phyloP scores from a whole-genome alignment of 2,329 filamentous ascomycete species.

The Arthrobotrys pseudoclavata region DNA sequence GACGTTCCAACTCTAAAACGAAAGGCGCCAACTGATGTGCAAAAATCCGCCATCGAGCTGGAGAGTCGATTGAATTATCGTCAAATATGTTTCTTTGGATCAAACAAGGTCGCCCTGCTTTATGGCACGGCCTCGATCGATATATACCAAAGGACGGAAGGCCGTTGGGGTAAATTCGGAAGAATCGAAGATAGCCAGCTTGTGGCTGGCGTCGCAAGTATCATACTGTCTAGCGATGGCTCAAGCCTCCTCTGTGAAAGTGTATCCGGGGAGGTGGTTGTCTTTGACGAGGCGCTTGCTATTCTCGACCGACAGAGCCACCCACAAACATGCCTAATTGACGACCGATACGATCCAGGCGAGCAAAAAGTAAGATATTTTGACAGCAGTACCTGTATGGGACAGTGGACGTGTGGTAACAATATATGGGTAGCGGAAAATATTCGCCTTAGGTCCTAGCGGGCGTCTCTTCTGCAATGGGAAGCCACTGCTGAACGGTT shows the following conservation, averaged over 20 bases:
- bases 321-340: constrained; percentile 15
- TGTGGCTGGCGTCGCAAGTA: constrained; percentile 19
- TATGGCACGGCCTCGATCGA: constrained; percentile 25
- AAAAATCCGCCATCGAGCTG: constrained; percentile 57
- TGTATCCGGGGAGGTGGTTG: constrained; percentile 28
- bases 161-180: constrained; percentile 19
- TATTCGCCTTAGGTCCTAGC: constrained; percentile 78
- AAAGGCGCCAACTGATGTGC: constrained; percentile 30
- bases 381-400: too few species aligned
- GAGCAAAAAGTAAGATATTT: constrained; percentile 36
- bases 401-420: background rate
- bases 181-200: constrained; percentile 22
- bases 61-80: constrained; percentile 61
- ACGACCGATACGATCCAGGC: constrained; percentile 13
- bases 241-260: constrained; percentile 35
- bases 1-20: constrained; percentile 65
- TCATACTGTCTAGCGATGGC: constrained; percentile 30
- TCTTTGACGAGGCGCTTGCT: constrained; percentile 30
- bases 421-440: constrained; percentile 63
- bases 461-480: constrained; percentile 85
- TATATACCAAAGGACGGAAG: constrained; percentile 24
- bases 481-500: constrained; percentile 82
- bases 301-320: constrained; percentile 1
- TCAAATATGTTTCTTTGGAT: constrained; percentile 64
- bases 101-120: constrained; percentile 60